These are phyloP conservation scores for Castanospermum australe DNA, from an alignment of 306 rosid species.

Conservation along the genomic window DNA sequence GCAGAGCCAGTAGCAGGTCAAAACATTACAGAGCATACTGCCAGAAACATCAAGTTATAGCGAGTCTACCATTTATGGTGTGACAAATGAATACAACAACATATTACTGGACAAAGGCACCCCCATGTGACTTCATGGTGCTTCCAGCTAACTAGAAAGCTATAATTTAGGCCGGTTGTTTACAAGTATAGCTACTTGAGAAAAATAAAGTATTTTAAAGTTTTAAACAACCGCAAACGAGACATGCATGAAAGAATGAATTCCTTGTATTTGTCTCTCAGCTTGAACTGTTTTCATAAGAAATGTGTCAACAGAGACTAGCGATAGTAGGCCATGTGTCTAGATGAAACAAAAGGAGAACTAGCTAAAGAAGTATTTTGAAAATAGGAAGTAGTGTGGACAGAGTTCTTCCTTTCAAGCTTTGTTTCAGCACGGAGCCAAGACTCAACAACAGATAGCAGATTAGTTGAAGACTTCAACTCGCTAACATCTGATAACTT, in stretches of 20 bases:
- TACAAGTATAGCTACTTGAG: not conserved
- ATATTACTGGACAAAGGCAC: not conserved
- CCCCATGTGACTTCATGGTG: not conserved
- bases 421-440: constrained; percentile 92
- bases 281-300: not conserved
- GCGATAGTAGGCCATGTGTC: constrained; percentile 91
- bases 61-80: not conserved
- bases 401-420: constrained; percentile 58
- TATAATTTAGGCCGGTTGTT: constrained; percentile 5
- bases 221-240: not conserved
- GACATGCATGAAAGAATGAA: constrained; percentile 8
- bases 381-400: constrained; percentile 37
- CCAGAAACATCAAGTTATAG: not conserved
- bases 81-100: constrained; percentile 7
- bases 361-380: constrained; percentile 45
- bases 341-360: constrained; percentile 70
- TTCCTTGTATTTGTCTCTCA: not conserved
- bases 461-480: constrained; percentile 69
- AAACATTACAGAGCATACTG: too few species aligned
- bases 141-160: not conserved
- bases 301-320: constrained; percentile 29
- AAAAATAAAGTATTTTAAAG: not conserved
- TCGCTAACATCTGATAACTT: constrained; percentile 71
- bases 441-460: constrained; percentile 85
- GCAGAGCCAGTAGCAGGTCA: too few species aligned